phyloP scores from a whole-genome alignment of 129 eudicot genomes.

The Glebionis coronaria region DNA sequence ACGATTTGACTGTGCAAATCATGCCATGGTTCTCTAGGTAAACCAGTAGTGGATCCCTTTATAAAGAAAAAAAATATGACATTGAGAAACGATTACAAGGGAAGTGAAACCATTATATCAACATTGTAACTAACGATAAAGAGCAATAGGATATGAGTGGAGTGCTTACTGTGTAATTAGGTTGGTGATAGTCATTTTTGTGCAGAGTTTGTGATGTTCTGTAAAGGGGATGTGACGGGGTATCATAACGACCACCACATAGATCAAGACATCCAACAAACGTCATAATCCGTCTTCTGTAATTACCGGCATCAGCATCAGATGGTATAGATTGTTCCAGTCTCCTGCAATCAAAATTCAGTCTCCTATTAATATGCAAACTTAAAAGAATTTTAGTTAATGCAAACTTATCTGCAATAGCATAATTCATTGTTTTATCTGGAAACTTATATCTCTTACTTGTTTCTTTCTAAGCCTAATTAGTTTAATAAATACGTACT shows the following conservation, averaged over 20 bases:
- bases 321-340: slow-evolving; percentile 78
- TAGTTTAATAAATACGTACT: no score
- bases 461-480: no score
- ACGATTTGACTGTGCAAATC: slow-evolving; percentile 81
- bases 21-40: slow-evolving; percentile 98
- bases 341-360: slow-evolving; percentile 50
- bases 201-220: slow-evolving; percentile 67
- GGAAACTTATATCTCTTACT: no score
- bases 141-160: slow-evolving; percentile 2
- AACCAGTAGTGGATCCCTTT: slow-evolving; percentile 68
- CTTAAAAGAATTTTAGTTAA: not conserved
- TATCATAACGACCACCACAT: slow-evolving; percentile 81
- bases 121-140: no score
- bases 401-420: no score
- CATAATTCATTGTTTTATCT: no score
- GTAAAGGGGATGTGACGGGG: slow-evolving; percentile 65
- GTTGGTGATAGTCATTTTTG: slow-evolving; percentile 83
- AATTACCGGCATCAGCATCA: slow-evolving; percentile 77
- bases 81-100: not conserved
- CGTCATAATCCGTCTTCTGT: slow-evolving; percentile 67
- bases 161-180: slow-evolving; percentile 52
- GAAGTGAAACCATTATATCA: no score
- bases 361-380: not conserved
- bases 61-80: not conserved
- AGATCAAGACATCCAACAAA: slow-evolving; percentile 97